Evolutionary conservation across 2,329 filamentous ascomycete genomes (phyloP).

Genomic region (Talaromyces verruculosus): DNA sequence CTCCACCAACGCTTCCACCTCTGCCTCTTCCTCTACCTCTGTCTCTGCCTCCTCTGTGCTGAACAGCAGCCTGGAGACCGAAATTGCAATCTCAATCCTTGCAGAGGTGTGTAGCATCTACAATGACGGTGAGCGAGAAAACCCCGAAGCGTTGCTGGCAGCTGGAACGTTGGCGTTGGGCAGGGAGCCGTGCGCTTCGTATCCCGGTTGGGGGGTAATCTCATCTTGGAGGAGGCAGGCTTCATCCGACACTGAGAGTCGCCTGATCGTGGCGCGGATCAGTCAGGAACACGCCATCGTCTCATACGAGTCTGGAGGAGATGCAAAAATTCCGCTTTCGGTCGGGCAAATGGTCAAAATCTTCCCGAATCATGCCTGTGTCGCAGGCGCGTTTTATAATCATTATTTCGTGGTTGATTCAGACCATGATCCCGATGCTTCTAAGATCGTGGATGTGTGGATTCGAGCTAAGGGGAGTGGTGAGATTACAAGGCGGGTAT

Average conservation of each 20-base stretch:
- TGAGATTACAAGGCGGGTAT: neutral
- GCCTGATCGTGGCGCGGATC: neutral
- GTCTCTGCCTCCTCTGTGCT: too few species aligned
- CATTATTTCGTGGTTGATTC: conserved; percentile 1
- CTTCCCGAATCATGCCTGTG: neutral
- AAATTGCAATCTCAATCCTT: neutral
- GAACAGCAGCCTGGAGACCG: neutral
- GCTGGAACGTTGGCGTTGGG: neutral
- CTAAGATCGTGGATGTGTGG: conserved; percentile 74
- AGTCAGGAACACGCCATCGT: neutral
- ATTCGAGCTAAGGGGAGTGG: conserved; percentile 42
- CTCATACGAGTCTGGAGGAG: neutral
- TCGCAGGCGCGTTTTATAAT: neutral
- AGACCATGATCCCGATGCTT: conserved; percentile 37
- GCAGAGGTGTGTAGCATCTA: neutral
- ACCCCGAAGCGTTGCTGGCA: neutral
- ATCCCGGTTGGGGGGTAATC: neutral
- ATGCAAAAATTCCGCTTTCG: neutral
- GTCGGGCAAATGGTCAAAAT: neutral
- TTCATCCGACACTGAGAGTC: neutral
- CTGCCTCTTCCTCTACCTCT: too few species aligned
- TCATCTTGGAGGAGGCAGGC: neutral
- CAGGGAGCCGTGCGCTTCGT: neutral
- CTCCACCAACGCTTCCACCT: neutral
- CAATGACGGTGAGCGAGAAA: neutral